Percentiles rank a stretch among this genome's conserved stretches.
Conservation (phyloP, 495 filamentous ascomycete species). For the Penicillium subrubescens region DNA sequence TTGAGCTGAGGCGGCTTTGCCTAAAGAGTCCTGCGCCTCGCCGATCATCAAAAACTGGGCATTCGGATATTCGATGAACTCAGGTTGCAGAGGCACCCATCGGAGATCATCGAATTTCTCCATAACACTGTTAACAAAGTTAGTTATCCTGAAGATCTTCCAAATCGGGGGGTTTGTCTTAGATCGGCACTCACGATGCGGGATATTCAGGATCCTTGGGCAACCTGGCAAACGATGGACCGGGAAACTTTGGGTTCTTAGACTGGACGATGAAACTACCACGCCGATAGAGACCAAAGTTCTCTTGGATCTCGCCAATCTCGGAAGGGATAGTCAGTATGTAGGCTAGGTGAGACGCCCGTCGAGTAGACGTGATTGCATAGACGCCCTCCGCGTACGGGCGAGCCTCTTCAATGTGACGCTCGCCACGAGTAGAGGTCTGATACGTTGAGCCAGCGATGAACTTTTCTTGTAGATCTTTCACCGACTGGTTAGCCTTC, state of each 20-base stretch:
- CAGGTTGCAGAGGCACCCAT: slow-evolving; percentile 74
- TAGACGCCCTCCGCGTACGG: slow-evolving; percentile 88
- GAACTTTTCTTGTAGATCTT: slow-evolving; percentile 73
- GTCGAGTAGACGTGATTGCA: slow-evolving; percentile 71
- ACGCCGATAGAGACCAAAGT: slow-evolving; percentile 69
- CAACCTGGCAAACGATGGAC: slow-evolving; percentile 63
- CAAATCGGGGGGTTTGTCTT: slow-evolving; percentile 4
- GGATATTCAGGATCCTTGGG: slow-evolving; percentile 72
- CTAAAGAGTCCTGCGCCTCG: slow-evolving; percentile 60
- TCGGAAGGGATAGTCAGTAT: slow-evolving; percentile 76
- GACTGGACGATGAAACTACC: slow-evolving; percentile 80
- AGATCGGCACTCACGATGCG: slow-evolving; percentile 56
- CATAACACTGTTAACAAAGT: slow-evolving; percentile 48
- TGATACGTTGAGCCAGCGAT: slow-evolving; percentile 67
- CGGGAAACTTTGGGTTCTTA: slow-evolving; percentile 74
- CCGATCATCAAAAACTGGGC: slow-evolving; percentile 85
- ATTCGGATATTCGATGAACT: slow-evolving; percentile 77
- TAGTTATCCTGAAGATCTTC: not conserved
- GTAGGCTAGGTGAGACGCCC: slow-evolving; percentile 78
- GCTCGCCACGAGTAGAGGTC: slow-evolving; percentile 74
- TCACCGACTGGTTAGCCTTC: slow-evolving; percentile 65
- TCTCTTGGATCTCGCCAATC: slow-evolving; percentile 71
- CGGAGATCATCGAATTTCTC: slow-evolving; percentile 73
- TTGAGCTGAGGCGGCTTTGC: slow-evolving; percentile 63
- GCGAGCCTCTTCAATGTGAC: slow-evolving; percentile 69